Conservation (phyloP, 352 stramenopile genomes). For the Globisporangium perplexum region DNA sequence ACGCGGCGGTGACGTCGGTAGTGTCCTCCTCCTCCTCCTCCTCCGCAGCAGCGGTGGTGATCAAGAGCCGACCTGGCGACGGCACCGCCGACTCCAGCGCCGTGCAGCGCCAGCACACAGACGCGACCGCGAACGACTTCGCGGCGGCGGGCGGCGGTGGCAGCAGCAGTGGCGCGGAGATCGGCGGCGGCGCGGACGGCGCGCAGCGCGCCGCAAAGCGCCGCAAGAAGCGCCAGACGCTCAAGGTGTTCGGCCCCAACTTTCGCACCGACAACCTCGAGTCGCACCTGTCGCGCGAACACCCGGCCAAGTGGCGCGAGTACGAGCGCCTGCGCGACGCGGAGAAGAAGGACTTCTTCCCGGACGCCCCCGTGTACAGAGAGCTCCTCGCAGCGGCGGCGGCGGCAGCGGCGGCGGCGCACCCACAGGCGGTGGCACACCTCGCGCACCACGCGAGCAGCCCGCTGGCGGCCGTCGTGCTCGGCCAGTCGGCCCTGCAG, state of each 20-base stretch:
- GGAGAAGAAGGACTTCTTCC: constrained; percentile 46
- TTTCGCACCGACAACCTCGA: constrained; percentile 57
- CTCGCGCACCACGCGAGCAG: constrained; percentile 1
- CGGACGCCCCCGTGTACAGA: constrained; percentile 20
- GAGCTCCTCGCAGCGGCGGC: constrained; percentile 14
- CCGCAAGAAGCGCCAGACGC: constrained; percentile 52
- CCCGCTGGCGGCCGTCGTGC: not conserved
- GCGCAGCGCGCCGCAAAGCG: constrained; percentile 23
- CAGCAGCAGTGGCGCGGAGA: not conserved
- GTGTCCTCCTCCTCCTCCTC: no score
- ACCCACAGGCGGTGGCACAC: not conserved
- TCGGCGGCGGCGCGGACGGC: not conserved
- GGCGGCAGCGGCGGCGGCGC: not conserved
- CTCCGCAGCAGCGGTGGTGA: not conserved
- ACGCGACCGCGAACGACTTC: constrained; percentile 11
- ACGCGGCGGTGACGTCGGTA: not conserved
- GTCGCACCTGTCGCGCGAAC: constrained; percentile 43
- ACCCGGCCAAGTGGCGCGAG: constrained; percentile 39
- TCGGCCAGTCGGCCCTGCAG: not conserved
- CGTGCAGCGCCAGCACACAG: not conserved
- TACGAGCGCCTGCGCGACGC: constrained; percentile 40
- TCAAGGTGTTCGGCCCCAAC: constrained; percentile 52
- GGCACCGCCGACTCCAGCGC: not conserved
- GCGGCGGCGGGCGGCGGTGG: not conserved
- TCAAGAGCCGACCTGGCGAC: not conserved